Evolutionary conservation across 495 filamentous ascomycete species (phyloP), one percentile per base, ranked within the genome.

Genomic region (Aspergillus coremiiformis): DNA sequence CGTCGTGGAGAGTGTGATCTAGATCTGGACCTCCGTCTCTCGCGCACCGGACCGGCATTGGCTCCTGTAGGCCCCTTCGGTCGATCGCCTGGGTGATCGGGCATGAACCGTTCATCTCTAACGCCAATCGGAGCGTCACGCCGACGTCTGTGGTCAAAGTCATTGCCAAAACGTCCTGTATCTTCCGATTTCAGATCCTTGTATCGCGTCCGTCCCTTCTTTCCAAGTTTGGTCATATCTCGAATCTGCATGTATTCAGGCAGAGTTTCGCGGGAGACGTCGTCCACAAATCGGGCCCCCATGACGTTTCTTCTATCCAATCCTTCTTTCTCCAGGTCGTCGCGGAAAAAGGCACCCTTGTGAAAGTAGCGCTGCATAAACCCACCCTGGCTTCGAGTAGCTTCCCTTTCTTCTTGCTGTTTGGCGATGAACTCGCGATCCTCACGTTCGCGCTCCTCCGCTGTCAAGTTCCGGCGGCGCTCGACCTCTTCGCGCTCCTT

Each of bases 351-450:
- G 21, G 93, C 93, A 44, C 93, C 93, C 75, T 90, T 92, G 75
- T 99, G 93, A 65, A 85, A 90, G 69, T 96, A 97, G 65, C 92
- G 91, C 66, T 95, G 91, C 88, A 97, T 88, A 65, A 82, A 96
- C 1, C 78, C 78, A 74, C 91, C 87, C 75, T 95, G 86, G 35
- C 91, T 93, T 30, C 84, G 83, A 29, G 73, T 71, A 15, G 92
- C 90, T 56, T 87, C 89, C 39, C 77, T 75, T 57, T 97, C 93
- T 57, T 91, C 90, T 52, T 85, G 84, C 69, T 96, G 92, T 58
- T 76, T 72, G 6, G 82, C 79, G 14, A 96, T 66, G 64, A 83
- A 90, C 49, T 79, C 85, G 47, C 82, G 75, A 62, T 99, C 94
- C 63, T 99, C 93, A 20, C 82, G 84, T 47, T 86, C 83, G 27